phyloP scores from a whole-genome alignment of 2,329 filamentous ascomycete species.

The Didymosphaeria variabile region DNA sequence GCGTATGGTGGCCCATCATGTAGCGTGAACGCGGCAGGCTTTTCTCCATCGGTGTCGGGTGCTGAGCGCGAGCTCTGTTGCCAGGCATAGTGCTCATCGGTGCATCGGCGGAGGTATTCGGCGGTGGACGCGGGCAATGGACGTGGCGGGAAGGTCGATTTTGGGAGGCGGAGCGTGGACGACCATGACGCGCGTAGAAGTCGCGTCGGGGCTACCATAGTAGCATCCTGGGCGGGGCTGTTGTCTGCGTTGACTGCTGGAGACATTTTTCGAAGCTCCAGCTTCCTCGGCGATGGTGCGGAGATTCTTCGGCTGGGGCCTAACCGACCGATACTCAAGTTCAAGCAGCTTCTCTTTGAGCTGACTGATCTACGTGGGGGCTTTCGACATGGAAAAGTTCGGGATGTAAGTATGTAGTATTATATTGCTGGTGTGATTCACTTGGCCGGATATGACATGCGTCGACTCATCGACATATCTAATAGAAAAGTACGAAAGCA shows the following conservation, averaged over 20 bases:
- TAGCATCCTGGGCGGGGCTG: slow-evolving; percentile 43
- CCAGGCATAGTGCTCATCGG: slow-evolving; percentile 90
- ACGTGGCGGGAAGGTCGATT: slow-evolving; percentile 59
- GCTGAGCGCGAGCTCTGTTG: slow-evolving; percentile 65
- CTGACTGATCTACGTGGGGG: background rate
- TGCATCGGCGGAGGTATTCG: slow-evolving; percentile 75
- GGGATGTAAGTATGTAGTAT: background rate
- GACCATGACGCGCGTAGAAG: slow-evolving; percentile 53
- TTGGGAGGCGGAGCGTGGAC: slow-evolving; percentile 58
- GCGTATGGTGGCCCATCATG: slow-evolving; percentile 98
- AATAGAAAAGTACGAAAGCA: background rate
- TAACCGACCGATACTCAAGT: background rate
- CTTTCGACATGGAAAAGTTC: background rate
- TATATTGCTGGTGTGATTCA: background rate
- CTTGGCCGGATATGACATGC: background rate
- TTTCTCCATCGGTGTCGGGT: slow-evolving; percentile 46
- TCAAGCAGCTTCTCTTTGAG: background rate
- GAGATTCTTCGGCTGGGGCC: slow-evolving; percentile 10
- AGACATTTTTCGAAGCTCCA: slow-evolving; percentile 19
- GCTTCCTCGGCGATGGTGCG: slow-evolving; percentile 11
- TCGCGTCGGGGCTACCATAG: slow-evolving; percentile 50
- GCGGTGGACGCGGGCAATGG: slow-evolving; percentile 43
- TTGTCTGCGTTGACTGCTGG: slow-evolving; percentile 11
- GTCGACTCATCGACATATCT: background rate
- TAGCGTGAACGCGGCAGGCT: slow-evolving; percentile 74